A percentile compares a stretch with the other conserved stretches of the same genome.
These are phyloP conservation scores for Inga leiocalycina DNA, from an alignment of 306 rosid species.

Conservation along the genomic window DNA sequence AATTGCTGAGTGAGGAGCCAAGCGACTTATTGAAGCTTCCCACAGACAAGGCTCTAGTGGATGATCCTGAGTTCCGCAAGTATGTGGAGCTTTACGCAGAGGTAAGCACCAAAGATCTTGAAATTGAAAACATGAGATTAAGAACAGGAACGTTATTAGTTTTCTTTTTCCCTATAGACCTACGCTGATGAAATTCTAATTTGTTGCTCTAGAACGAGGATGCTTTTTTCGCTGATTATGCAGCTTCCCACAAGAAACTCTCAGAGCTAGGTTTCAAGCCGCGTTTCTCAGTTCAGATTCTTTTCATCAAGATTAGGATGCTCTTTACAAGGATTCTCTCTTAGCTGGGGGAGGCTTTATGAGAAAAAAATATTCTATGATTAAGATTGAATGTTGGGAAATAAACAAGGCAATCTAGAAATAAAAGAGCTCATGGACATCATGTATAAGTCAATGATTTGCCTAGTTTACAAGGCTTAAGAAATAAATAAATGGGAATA, in stretches of 20 bases:
- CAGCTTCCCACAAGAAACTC: conserved; percentile 79
- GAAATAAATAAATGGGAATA: not conserved
- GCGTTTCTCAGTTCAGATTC: not conserved
- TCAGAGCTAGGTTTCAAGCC: conserved; percentile 73
- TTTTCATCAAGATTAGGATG: not conserved
- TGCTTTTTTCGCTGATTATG: conserved; percentile 67
- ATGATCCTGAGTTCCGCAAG: conserved; percentile 51
- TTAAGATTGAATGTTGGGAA: not conserved
- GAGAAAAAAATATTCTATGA: not conserved
- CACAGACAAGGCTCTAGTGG: conserved; percentile 65
- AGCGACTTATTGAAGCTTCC: conserved; percentile 64
- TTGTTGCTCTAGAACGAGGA: conserved; percentile 61
- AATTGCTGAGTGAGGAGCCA: conserved; percentile 48
- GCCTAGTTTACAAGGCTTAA: not conserved
- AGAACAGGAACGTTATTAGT: not conserved
- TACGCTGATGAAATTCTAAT: conserved; percentile 11
- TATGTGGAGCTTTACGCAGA: conserved; percentile 68
- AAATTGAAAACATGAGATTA: not conserved
- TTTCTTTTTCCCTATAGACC: not conserved
- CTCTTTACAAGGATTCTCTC: not conserved
- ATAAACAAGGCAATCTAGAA: not conserved
- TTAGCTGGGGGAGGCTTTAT: not conserved
- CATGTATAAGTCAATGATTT: not conserved
- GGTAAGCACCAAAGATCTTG: conserved; percentile 34
- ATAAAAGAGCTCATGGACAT: not conserved